Base-by-base conservation (phyloP, 805 yeast species). In the Ogataea nitratoaversa region DNA sequence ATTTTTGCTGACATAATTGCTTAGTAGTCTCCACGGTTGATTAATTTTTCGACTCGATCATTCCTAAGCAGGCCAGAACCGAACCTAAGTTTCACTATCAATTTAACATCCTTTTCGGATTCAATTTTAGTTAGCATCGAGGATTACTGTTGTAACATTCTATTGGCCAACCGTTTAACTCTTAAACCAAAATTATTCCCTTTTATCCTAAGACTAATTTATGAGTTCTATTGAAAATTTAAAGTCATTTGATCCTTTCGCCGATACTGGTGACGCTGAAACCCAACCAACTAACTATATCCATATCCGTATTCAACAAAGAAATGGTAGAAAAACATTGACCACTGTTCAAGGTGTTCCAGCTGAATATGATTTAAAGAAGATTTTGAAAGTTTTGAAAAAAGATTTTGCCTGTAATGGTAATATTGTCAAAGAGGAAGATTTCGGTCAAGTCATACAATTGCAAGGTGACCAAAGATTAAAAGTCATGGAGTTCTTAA, bases 261-360 rank as follows among this genome's bases (percentile, higher is more conserved):
- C 98, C 82, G 99, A 91, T 71, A 90, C 97, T 72, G 98, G 97
- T 76, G 98, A 91, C 79, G 95, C 93, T 73, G 96, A 91, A 68
- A 84, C 95, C 57, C 91, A 91, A 72, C 85, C 95, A 62, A 81
- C 95, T 45, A 89, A 87, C 75, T 88, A 90, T 73, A 87, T 91
- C 69, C 99, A 90, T 71, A 84, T 91, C 67, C 95, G 99, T 78
- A 91, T 95, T 66, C 99, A 91, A 72, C 99, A 91, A 75, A 91
- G 99, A 77, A 91, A 93, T 74, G 99, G 99, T 65, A 90, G 98
- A 74, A 91, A 91, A 72, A 91, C 98, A 49, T 79, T 91, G 65
- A 91, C 99, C 53, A 91, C 99, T 31, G 98, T 91, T 48, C 98
- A 93, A 73, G 99, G 99, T 62, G 78, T 91, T 47, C 97, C 98